Conservation (phyloP, 148 eudicot genomes). For the Rhododendron kiyosumense region DNA sequence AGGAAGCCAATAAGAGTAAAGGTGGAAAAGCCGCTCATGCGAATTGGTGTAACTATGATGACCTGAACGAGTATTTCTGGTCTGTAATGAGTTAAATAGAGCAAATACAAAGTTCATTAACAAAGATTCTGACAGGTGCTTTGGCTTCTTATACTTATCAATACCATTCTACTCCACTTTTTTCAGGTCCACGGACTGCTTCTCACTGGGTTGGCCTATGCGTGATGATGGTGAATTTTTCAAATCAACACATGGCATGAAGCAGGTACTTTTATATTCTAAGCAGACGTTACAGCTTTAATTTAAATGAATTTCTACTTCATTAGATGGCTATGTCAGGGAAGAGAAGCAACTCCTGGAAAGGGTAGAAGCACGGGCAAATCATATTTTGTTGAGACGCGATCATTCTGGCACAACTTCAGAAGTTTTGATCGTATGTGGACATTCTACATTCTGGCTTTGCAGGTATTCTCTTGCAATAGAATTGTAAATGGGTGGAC, state of each 20-base stretch:
- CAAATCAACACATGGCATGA: background rate
- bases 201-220: conserved; percentile 73
- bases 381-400: conserved; percentile 57
- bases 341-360: conserved; percentile 20
- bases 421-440: conserved; percentile 75
- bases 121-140: background rate
- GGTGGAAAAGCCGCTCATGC: conserved; percentile 46
- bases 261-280: background rate
- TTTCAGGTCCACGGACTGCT: conserved; percentile 62
- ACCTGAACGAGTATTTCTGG: conserved; percentile 77
- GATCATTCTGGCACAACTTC: conserved; percentile 64
- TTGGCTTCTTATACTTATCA: background rate
- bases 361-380: conserved; percentile 44
- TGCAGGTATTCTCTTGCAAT: conserved; percentile 40
- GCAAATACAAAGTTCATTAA: background rate
- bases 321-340: conserved; percentile 27
- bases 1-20: conserved; percentile 51
- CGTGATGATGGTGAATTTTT: conserved; percentile 75
- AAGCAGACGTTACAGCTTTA: background rate
- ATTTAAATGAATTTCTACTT: background rate
- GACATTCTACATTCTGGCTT: conserved; percentile 53
- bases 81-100: conserved; percentile 12
- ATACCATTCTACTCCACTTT: background rate
- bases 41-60: conserved; percentile 68
- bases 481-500: background rate